Conservation (phyloP, 306 rosid species). For the Inga laurina region DNA sequence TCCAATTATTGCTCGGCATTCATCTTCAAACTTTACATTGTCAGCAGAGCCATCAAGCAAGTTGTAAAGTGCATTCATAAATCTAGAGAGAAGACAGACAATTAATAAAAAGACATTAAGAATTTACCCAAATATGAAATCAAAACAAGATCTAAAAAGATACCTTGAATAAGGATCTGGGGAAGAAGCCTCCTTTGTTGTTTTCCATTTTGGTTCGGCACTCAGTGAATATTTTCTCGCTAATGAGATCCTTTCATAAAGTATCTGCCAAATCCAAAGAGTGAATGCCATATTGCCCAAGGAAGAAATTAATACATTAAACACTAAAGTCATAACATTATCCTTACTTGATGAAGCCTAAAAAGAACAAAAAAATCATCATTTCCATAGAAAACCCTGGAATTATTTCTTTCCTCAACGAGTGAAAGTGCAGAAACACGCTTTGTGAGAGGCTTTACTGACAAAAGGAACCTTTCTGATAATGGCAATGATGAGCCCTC, state of each 20-base stretch:
- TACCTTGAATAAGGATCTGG: slow-evolving; percentile 79
- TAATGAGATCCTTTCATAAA: slow-evolving; percentile 84
- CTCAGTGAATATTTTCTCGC: slow-evolving; percentile 75
- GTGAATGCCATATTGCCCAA: slow-evolving; percentile 29
- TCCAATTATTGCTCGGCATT: slow-evolving; percentile 90
- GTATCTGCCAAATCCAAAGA: slow-evolving; percentile 58
- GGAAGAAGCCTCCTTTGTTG: slow-evolving; percentile 55
- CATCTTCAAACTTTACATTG: slow-evolving; percentile 94
- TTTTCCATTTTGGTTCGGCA: slow-evolving; percentile 75
- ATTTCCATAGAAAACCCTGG: slow-evolving; percentile 83
- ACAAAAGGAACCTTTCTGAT: slow-evolving; percentile 71
- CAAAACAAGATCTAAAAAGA: slow-evolving; percentile 18
- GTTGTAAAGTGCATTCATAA: slow-evolving; percentile 76
- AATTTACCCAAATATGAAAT: slow-evolving; percentile 11
- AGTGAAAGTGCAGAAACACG: slow-evolving; percentile 54
- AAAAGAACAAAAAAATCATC: slow-evolving; percentile 87
- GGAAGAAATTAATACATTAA: background rate
- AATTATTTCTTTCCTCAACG: slow-evolving; percentile 58
- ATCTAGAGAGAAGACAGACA: slow-evolving; percentile 48
- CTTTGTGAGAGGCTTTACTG: slow-evolving; percentile 89
- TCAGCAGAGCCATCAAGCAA: slow-evolving; percentile 92
- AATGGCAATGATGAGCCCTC: slow-evolving; percentile 63
- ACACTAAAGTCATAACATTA: slow-evolving; percentile 14
- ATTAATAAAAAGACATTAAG: background rate
- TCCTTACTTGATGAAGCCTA: slow-evolving; percentile 96